Base-by-base conservation (phyloP, 768 basidiomycete species). In the Phlegmacium glaucopus region DNA sequence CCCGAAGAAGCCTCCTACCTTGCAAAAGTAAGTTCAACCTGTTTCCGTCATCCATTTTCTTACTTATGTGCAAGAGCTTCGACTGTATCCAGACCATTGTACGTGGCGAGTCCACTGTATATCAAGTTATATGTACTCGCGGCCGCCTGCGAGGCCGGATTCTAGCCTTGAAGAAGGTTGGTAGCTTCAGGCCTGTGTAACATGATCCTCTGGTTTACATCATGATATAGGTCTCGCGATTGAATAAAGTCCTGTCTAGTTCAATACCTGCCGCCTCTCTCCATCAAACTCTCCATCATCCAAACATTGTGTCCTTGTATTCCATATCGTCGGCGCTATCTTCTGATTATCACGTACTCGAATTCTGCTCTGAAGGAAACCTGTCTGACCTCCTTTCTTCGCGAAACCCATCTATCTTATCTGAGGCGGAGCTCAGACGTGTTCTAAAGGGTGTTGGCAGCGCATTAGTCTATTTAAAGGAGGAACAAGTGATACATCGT, bases 231-330 rank as follows among this genome's bases (percentile, higher is more conserved):
- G 22, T 22, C 5, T 22, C 22, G 22, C 22, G 22, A 22, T 22
- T 22, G 22, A 22, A 5, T 22, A 22, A 22, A 22, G 22, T 22
- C 22, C 22, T 22, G 22, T 22, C 22, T 22, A 22, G 22, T 22
- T 22, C 22, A 22, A 7, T 12, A 22, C 30, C 46, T 3, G 55
- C 65, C 6, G 50, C 60, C 13, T 42, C 57, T 0, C 50, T 77
- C 22, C 74, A 78, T 49, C 67, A 66, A 38, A 57, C 70, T 1
- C 61, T 80, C 13, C 70, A 70, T 50, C 79, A 81, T 56, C 79
- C 79, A 4, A 70, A 68, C 34, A 66, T 81, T 43, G 65, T 76
- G 12, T 69, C 77, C 17, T 55, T 79, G 3, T 63, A 76, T n/a
- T 72, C 72, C 9, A 55, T 55, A 2, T 76, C 78, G 48, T 50